A percentile compares a stretch with the other conserved stretches of the same genome.
phyloP scores from a whole-genome alignment of 1,284 basidiomycete genomes.

The Apiotrichum brassicae region DNA sequence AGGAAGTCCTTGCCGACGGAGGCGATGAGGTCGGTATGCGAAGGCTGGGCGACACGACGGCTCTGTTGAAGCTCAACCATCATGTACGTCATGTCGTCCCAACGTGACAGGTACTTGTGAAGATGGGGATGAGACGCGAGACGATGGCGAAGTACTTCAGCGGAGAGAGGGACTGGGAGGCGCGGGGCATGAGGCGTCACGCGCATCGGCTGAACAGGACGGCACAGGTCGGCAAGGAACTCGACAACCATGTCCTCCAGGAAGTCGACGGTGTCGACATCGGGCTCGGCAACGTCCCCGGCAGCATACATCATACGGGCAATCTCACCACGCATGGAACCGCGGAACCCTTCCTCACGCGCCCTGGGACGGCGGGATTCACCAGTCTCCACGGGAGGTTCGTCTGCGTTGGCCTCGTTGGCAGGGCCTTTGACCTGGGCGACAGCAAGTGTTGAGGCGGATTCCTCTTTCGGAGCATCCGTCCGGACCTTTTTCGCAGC shows the following conservation, averaged over 20 bases:
- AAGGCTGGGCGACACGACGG: slow-evolving; percentile 23
- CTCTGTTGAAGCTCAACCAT: slow-evolving; percentile 24
- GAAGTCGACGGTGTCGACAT: slow-evolving; percentile 37
- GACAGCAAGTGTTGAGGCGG: slow-evolving; percentile 1
- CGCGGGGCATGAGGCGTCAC: slow-evolving; percentile 11
- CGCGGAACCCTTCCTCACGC: slow-evolving; percentile 29
- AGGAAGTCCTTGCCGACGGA: slow-evolving; percentile 34
- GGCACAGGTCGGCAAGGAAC: slow-evolving; percentile 39
- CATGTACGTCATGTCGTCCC: slow-evolving; percentile 41
- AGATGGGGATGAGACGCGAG: slow-evolving; percentile 25
- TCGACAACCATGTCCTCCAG: slow-evolving; percentile 41
- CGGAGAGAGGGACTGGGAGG: slow-evolving; percentile 23
- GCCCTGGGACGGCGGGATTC: background rate
- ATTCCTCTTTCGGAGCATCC: slow-evolving; percentile 3
- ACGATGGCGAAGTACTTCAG: slow-evolving; percentile 33
- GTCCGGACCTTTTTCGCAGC: slow-evolving; percentile 20
- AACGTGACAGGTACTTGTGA: slow-evolving; percentile 37
- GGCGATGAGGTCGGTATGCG: slow-evolving; percentile 29
- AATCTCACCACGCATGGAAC: slow-evolving; percentile 40
- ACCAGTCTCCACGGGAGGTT: background rate
- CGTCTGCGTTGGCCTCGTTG: slow-evolving; percentile 9
- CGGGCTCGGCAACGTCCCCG: slow-evolving; percentile 38
- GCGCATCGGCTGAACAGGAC: slow-evolving; percentile 30
- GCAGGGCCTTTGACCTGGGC: slow-evolving; percentile 1
- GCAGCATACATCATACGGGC: slow-evolving; percentile 41